phyloP scores from a whole-genome alignment of 2,329 filamentous ascomycete genomes.

The Botryotinia globosa region DNA sequence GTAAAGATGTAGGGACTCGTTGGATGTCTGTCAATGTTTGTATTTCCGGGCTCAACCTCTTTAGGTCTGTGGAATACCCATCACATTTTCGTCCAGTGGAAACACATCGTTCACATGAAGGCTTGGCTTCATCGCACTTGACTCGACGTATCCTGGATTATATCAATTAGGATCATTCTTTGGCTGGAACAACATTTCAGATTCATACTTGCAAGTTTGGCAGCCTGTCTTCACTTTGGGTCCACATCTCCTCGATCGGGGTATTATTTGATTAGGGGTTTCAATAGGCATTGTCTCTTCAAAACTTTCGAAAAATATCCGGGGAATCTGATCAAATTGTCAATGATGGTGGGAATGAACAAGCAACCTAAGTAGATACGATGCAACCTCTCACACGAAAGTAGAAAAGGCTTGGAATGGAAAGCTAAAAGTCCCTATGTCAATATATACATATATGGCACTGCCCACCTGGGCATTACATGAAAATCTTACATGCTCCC shows the following conservation, averaged over 20 bases:
- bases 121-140: slow-evolving; percentile 25
- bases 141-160: slow-evolving; percentile 22
- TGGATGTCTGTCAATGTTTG: slow-evolving; percentile 21
- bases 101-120: slow-evolving; percentile 21
- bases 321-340: neutral
- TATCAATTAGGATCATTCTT: neutral
- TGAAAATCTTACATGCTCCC: neutral
- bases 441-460: neutral
- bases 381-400: neutral
- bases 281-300: neutral
- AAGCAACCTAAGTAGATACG: slow-evolving; percentile 7
- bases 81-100: slow-evolving; percentile 22
- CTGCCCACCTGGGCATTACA: neutral
- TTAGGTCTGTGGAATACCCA: slow-evolving; percentile 18
- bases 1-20: slow-evolving; percentile 26
- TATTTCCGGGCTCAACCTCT: slow-evolving; percentile 1
- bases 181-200: neutral
- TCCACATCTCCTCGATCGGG: slow-evolving; percentile 10
- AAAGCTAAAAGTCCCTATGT: neutral
- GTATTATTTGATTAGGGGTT: neutral
- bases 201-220: slow-evolving; percentile 20
- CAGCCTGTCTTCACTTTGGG: slow-evolving; percentile 20
- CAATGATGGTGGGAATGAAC: neutral
- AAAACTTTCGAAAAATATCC: neutral
- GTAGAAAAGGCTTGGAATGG: neutral